Base-by-base conservation (phyloP, 768 basidiomycete species). In the Phaeolepiota aurea region DNA sequence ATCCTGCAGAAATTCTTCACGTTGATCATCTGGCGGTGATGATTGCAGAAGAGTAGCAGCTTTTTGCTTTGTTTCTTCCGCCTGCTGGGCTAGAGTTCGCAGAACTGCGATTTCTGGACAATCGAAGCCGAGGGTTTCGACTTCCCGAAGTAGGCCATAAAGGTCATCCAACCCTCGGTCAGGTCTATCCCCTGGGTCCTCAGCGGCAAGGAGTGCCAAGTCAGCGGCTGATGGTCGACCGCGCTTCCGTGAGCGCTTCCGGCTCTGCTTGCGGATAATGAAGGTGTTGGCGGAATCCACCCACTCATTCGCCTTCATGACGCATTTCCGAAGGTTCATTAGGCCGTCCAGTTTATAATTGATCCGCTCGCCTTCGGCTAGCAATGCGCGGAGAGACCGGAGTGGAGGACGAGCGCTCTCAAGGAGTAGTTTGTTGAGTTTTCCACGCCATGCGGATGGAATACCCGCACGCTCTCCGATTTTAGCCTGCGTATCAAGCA, bases 331-430 rank as follows among this genome's bases (percentile, higher is more conserved):
- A 25, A 97, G 73, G 35, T 74, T 63, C 20, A 64, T 59, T 41
- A 92, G 68, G 58, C 93, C 88, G 1, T 78, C 70, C 11, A 93
- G 72, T 21, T 72, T 68, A 54, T 78, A 77, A 42, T 75, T 82
- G 58, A 93, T 87, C 41, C 84, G 85, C 49, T 96, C 90, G 11
- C 86, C 93, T 57, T 96, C 93, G 0, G 84, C 76, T 18, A 91
- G 70, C n/a, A 92, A 64, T 5, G 86, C 79, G 30, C 85, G 79
- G 44, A 97, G 74, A 23, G 76, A 76, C 28, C 87, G 84, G 23
- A 94, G 72, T 0, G 75, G 55, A 11, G 92, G 92, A 11, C 79
- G 72, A 10, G 77, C 71, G 23, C 74, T 82, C 46, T 87, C 86
- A 4, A 63, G 61, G 22, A 97, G 63, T 1, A 82, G 57, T 48